Percentiles rank a stretch among this genome's conserved stretches.
phyloP scores from a whole-genome alignment of 2,329 filamentous ascomycete genomes.

The Talaromyces sp. region DNA sequence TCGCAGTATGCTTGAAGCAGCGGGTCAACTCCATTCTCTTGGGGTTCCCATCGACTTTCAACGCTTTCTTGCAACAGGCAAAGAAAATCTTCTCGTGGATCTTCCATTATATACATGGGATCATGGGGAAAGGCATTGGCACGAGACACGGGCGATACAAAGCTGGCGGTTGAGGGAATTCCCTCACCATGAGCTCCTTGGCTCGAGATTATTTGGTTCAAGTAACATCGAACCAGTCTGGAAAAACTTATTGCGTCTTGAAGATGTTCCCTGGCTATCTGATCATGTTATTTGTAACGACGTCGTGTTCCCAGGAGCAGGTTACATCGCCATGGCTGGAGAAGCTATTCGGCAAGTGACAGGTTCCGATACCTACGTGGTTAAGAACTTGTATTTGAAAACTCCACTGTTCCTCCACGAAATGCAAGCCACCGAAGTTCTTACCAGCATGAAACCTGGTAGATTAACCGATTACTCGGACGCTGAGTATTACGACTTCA shows the following conservation, averaged over 20 bases:
- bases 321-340: slow-evolving; percentile 21
- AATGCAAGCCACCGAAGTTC: not conserved
- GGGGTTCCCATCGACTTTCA: slow-evolving; percentile 7
- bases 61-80: not conserved
- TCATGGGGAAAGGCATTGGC: slow-evolving; percentile 13
- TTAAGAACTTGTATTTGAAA: not conserved
- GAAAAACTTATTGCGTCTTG: slow-evolving; percentile 24
- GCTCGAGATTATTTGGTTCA: slow-evolving; percentile 14
- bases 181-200: slow-evolving; percentile 10
- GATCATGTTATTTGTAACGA: slow-evolving; percentile 29
- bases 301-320: slow-evolving; percentile 26
- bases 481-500: slow-evolving; percentile 4
- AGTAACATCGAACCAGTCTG: slow-evolving; percentile 21
- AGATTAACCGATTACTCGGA: not conserved
- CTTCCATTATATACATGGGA: slow-evolving; percentile 19
- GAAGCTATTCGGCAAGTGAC: not conserved
- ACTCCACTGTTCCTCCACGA: not conserved
- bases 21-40: slow-evolving; percentile 16
- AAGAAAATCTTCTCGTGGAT: not conserved
- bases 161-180: slow-evolving; percentile 1
- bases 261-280: slow-evolving; percentile 29
- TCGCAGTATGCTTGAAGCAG: not conserved
- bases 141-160: slow-evolving; percentile 15
- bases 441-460: not conserved
- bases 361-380: not conserved